Base-by-base conservation (phyloP, 73 alveolate species). In the Paramecium bursaria region DNA sequence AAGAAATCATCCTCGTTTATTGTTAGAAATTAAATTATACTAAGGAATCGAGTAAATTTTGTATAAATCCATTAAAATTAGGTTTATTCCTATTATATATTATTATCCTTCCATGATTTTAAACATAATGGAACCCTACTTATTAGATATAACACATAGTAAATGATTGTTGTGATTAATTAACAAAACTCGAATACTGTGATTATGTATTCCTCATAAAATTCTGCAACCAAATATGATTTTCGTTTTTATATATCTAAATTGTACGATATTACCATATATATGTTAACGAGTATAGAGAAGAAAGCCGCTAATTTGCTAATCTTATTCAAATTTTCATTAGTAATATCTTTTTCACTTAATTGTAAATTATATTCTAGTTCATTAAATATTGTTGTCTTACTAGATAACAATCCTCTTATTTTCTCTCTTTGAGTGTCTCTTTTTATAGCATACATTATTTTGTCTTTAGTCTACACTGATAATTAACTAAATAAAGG, bases 381-480 rank as follows among this genome's bases (percentile, higher is more conserved):
- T 60, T 79, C 89, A 33, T 61, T 14, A 46, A 48, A 55, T 1
- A 79, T 73, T 25, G 33, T 11, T 11, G 29, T 79, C 11, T 61
- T 31, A 39, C 35, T 25, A 21, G 42, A 48, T 22, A 79, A 27
- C 21, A 79, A 79, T 23, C 76, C 89, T n/a, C 29, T 39, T 15
- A 79, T 79, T 42, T 79, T 79, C 14, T 79, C 89, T 79, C 89
- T 79, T 39, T 55, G 54, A 26, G 80, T 79, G 1, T 79, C 75
- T 53, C 89, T 61, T 14, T 52, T 54, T 0, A 79, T 82, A 39
- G 23, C 35, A 46, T 79, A 33, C 89, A 79, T 79, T 1, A 79
- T 54, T 6, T 48, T 79, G 13, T 79, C 85, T 46, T 57, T 52
- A 0, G 89, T 79, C 21, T 33, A 30, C 31, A 31, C 89, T 6